Conservation (phyloP, 352 stramenopile genomes). For the Phytophthora ramorum region DNA sequence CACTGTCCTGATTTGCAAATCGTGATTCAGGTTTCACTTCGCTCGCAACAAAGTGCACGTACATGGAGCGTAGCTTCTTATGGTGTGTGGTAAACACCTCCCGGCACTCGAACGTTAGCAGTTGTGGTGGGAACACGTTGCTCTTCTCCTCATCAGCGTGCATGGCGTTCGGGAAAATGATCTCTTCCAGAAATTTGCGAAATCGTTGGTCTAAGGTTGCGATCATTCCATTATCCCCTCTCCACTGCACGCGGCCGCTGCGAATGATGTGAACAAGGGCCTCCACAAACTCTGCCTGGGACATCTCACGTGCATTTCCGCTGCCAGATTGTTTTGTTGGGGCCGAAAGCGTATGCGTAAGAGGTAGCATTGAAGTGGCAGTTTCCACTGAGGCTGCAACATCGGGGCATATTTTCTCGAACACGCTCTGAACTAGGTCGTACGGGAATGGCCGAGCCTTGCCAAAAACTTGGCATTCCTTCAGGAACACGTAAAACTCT, state of each 20-base stretch:
- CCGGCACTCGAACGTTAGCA: conserved; percentile 59
- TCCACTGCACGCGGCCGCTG: conserved; percentile 45
- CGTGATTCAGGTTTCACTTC: conserved; percentile 12
- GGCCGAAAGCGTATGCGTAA: conserved; percentile 27
- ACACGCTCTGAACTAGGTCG: conserved; percentile 57
- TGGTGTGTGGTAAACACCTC: conserved; percentile 62
- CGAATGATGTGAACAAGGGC: conserved; percentile 59
- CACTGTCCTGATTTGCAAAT: conserved; percentile 16
- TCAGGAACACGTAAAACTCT: conserved; percentile 72
- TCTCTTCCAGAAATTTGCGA: conserved; percentile 54
- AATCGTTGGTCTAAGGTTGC: conserved; percentile 49
- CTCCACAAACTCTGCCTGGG: conserved; percentile 71
- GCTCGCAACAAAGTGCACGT: conserved; percentile 45
- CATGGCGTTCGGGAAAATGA: conserved; percentile 64
- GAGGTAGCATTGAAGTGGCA: conserved; percentile 22
- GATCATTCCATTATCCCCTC: not conserved
- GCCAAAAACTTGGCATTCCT: conserved; percentile 74
- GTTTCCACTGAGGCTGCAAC: conserved; percentile 39
- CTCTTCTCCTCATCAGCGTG: conserved; percentile 47
- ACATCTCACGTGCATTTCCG: conserved; percentile 51
- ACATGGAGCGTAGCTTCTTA: conserved; percentile 50
- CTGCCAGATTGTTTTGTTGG: conserved; percentile 23
- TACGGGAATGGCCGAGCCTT: conserved; percentile 60
- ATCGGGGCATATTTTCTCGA: conserved; percentile 59
- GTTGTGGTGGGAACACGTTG: conserved; percentile 58